Base-by-base conservation (phyloP, 352 stramenopile genomes). In the Phytophthora palmivora region DNA sequence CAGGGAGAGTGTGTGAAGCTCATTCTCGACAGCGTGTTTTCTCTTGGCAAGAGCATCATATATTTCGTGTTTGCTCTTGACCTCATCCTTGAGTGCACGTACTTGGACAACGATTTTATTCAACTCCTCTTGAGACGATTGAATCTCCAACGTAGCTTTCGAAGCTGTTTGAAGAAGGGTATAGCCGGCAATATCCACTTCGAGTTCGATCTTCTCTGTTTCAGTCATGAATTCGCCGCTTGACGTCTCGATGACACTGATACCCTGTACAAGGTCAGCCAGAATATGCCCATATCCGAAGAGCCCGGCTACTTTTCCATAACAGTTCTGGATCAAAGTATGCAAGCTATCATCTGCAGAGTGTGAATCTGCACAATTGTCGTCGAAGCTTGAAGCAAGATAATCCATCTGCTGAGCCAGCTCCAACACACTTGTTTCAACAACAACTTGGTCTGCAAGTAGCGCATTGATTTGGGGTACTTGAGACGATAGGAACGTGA, bases 331-430 rank as follows among this genome's bases (percentile, higher is more conserved):
- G 9, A 88, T 42, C 10, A 22, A 62, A 15, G 47, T 54, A 30
- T 83, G 70, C 22, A 83, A 67, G 21, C 24, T 71, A 6, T 55
- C 60, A 18, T 69, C 52, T 1, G 47, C 12, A 45, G 26, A 28
- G 12, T 45, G 19, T 6, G 55, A 37, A 14, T 53, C 49, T 18
- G n/a, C 18, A 18, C 26, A 19, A 39, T 4, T 16, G 46, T 43
- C 21, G 16, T 30, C 64, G n/a, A 80, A 34, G 33, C 72, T 68
- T 33, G 72, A 81, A 1, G 64, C 67, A 32, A 80, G 34, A 48
- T 80, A 82, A 42, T 85, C 77, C 67, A 88, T 55, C 53, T 87
- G 76, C 46, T 88, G 76, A 7, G 72, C 70, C 45, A 83, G 44
- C 54, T 87, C 79, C 33, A 83, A 61, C 15, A 79, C 67, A 4